Conservation (phyloP, 768 basidiomycete genomes). For the Agaricus subrufescens region DNA sequence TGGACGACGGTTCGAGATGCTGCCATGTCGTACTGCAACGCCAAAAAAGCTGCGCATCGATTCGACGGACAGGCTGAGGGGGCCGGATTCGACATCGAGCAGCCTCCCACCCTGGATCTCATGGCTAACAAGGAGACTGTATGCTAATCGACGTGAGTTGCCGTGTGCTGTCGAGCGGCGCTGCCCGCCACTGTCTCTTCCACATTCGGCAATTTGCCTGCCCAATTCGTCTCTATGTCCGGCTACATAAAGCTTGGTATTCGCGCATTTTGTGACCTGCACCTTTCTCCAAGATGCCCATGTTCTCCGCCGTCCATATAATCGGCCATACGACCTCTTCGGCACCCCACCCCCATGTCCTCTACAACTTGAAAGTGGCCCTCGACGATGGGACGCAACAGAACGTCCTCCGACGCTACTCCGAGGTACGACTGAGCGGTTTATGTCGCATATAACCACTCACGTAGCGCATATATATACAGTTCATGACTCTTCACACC, state of each 20-base stretch:
- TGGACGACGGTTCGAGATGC: too few species aligned
- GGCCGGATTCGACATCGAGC: too few species aligned
- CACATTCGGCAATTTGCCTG: neutral
- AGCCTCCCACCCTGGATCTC: too few species aligned
- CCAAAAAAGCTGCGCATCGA: too few species aligned
- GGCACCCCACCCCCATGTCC: conserved; percentile 39
- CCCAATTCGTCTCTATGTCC: neutral
- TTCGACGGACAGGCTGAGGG: too few species aligned
- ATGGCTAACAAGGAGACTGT: too few species aligned
- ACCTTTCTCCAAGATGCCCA: conserved; percentile 1
- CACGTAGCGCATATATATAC: neutral
- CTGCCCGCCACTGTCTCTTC: too few species aligned
- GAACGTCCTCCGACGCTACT: conserved; percentile 33
- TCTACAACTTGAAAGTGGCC: conserved; percentile 36
- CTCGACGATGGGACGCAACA: conserved; percentile 26
- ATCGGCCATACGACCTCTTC: conserved; percentile 43
- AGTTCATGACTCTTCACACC: conserved; percentile 36
- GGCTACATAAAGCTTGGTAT: neutral
- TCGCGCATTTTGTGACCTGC: neutral
- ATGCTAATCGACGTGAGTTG: too few species aligned
- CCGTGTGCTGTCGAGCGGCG: too few species aligned
- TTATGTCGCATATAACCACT: neutral
- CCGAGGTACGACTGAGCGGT: conserved; percentile 30
- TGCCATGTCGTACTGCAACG: too few species aligned
- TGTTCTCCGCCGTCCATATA: conserved; percentile 19